Evolutionary conservation across 148 eudicot genomes (phyloP).

Genomic region (Camellia lanceoleosa): DNA sequence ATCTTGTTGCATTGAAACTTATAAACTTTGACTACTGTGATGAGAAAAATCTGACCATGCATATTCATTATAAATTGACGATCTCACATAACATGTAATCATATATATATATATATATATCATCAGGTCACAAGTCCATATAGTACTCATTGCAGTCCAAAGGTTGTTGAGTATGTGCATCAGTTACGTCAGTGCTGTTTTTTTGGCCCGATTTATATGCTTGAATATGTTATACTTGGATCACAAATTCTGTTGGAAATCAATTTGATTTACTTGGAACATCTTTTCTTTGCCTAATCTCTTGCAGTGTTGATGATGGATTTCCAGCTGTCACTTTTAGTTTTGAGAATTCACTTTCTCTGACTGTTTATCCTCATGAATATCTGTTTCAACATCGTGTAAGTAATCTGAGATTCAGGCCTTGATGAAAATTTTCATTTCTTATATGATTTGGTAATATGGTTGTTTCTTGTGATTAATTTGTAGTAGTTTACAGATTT

Average conservation of each 20-base stretch:
- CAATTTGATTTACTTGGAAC: no score
- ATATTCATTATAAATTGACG: no score
- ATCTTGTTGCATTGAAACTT: no score
- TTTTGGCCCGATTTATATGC: not conserved
- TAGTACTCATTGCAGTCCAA: not conserved
- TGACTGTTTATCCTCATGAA: slow-evolving; percentile 46
- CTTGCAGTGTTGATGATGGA: slow-evolving; percentile 40
- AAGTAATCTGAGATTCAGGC: slow-evolving; percentile 17
- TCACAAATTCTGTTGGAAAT: not conserved
- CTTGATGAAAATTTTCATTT: not conserved
- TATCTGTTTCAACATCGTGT: slow-evolving; percentile 38
- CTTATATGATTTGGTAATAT: not conserved
- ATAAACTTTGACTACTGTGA: no score
- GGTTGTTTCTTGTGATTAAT: not conserved
- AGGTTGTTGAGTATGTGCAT: not conserved
- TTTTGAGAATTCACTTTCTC: slow-evolving; percentile 33
- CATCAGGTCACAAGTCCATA: no score
- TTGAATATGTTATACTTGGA: not conserved
- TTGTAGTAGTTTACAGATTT: not conserved
- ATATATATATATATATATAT: no score
- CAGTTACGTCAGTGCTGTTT: not conserved
- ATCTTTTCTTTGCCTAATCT: not conserved
- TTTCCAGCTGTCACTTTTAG: slow-evolving; percentile 39
- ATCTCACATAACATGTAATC: no score
- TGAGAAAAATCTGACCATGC: no score